Percentiles rank a stretch among this genome's conserved stretches.
phyloP scores from a whole-genome alignment of 257 asterid genomes.

The Solanum pinnatisectum region DNA sequence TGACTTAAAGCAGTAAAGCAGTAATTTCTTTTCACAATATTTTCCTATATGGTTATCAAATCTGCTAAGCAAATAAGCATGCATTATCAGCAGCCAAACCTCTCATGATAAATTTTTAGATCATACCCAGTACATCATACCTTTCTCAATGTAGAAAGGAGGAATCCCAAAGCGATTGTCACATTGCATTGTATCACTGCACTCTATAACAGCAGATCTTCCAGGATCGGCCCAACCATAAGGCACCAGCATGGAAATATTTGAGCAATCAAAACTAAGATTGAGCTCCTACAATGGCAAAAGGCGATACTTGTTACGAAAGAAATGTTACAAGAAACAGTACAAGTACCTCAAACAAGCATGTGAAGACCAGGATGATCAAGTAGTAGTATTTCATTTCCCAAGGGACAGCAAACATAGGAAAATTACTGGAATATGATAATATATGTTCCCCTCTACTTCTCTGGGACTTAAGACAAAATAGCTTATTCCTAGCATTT shows the following conservation, averaged over 20 bases:
- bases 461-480: background rate
- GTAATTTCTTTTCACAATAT: background rate
- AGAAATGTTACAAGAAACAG: background rate
- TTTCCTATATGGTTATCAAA: background rate
- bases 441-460: background rate
- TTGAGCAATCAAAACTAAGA: constrained; percentile 30
- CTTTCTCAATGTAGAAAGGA: constrained; percentile 88
- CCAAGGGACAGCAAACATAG: background rate
- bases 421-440: background rate
- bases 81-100: background rate
- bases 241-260: constrained; percentile 33
- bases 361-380: background rate
- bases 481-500: background rate
- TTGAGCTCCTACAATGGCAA: constrained; percentile 37
- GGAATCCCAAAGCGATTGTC: constrained; percentile 68
- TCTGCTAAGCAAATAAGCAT: background rate
- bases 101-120: background rate
- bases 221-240: constrained; percentile 68
- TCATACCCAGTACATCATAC: constrained; percentile 22
- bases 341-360: background rate
- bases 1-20: background rate
- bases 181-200: constrained; percentile 44
- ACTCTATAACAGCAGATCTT: constrained; percentile 18
- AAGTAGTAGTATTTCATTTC: background rate
- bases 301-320: background rate